These are phyloP conservation scores for Nakazawaea ernobii DNA, from an alignment of 805 yeast species.

Conservation along the genomic window DNA sequence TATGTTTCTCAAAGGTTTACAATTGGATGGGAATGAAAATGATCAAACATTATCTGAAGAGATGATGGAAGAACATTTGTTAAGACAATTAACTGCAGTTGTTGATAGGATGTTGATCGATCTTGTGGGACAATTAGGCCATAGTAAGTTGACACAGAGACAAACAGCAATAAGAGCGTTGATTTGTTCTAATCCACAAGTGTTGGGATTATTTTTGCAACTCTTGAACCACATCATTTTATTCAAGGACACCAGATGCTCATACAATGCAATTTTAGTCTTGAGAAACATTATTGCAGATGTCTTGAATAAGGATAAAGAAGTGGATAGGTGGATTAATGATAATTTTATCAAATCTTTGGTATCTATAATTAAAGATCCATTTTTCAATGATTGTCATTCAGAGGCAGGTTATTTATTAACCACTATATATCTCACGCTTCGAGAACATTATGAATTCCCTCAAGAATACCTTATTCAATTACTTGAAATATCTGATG, in stretches of 20 bases:
- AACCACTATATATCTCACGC: conserved; percentile 69
- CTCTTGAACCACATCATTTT: conserved; percentile 70
- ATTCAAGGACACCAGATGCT: conserved; percentile 87
- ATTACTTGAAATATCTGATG: conserved; percentile 21
- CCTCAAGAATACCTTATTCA: conserved; percentile 41
- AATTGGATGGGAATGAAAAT: conserved; percentile 39
- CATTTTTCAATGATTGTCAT: conserved; percentile 79
- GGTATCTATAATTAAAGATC: conserved; percentile 61
- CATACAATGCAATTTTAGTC: conserved; percentile 82
- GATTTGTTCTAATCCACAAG: conserved; percentile 55
- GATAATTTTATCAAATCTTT: conserved; percentile 67
- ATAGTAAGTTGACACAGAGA: conserved; percentile 41
- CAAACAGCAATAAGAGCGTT: conserved; percentile 62
- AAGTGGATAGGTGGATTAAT: conserved; percentile 66
- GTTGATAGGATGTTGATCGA: conserved; percentile 84
- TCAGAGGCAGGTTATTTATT: conserved; percentile 89
- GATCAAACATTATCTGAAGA: conserved; percentile 91
- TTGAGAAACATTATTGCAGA: conserved; percentile 69
- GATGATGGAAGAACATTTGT: conserved; percentile 95
- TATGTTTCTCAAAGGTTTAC: conserved; percentile 53
- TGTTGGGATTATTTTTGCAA: conserved; percentile 74
- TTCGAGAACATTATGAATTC: conserved; percentile 62
- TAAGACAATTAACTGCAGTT: conserved; percentile 89
- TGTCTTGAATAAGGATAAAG: conserved; percentile 61
- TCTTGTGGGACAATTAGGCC: conserved; percentile 72